phyloP scores from a whole-genome alignment of 2,329 filamentous ascomycete species.

The Botrytis elliptica region DNA sequence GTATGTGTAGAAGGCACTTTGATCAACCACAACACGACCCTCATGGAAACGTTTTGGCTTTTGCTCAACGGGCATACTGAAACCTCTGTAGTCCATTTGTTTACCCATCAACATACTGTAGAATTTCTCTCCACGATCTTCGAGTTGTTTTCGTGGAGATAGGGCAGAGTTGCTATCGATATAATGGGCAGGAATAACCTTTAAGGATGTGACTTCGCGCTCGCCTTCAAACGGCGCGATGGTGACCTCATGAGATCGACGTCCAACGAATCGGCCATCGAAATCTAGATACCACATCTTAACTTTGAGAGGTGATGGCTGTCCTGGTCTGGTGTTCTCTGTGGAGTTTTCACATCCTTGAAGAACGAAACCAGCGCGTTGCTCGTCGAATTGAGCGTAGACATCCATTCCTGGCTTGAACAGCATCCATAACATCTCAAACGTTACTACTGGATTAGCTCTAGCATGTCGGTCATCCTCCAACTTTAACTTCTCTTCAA shows the following conservation, averaged over 20 bases:
- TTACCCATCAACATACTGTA: conserved; percentile 30
- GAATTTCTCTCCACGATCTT: conserved; percentile 31
- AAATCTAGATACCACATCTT: conserved; percentile 38
- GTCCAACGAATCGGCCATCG: conserved; percentile 34
- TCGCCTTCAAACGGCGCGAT: conserved; percentile 36
- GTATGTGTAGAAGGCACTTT: conserved; percentile 29
- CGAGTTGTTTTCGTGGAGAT: conserved; percentile 27
- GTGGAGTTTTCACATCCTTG: conserved; percentile 24
- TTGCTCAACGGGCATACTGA: conserved; percentile 28
- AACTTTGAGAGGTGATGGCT: conserved; percentile 29
- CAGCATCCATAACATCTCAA: conserved; percentile 33
- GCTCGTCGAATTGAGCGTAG: conserved; percentile 28
- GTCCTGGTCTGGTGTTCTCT: conserved; percentile 22
- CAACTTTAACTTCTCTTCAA: conserved; percentile 28
- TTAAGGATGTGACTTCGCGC: conserved; percentile 34
- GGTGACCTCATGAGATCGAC: conserved; percentile 30
- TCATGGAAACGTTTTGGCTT: conserved; percentile 31
- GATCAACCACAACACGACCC: conserved; percentile 29
- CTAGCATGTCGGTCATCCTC: conserved; percentile 27
- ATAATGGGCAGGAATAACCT: conserved; percentile 33
- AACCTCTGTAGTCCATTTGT: conserved; percentile 33
- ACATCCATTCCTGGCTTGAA: conserved; percentile 33
- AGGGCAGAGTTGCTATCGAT: conserved; percentile 24
- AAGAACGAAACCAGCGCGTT: conserved; percentile 28
- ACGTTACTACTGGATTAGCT: conserved; percentile 28